Evolutionary conservation across 129 eudicot species (phyloP).

Genomic region (Helianthus tuberosus): DNA sequence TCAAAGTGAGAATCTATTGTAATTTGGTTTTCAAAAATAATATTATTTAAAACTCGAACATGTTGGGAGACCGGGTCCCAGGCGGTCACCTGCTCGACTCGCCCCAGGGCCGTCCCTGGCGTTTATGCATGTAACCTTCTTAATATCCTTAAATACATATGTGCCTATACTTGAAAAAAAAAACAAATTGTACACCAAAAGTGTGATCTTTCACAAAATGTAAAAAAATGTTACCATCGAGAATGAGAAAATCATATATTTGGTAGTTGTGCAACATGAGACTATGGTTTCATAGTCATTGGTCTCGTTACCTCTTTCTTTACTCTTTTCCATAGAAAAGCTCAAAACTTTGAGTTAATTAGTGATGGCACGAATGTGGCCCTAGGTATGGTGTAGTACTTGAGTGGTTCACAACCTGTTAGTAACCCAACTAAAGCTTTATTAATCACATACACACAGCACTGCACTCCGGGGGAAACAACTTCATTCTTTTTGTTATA

Average conservation of each 20-base stretch:
- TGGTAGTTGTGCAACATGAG: not conserved
- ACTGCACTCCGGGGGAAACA: constrained; percentile 5
- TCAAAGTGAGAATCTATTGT: too few species aligned
- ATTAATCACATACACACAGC: constrained; percentile 17
- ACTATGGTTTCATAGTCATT: not conserved
- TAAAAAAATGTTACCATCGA: not conserved
- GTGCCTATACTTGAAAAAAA: too few species aligned
- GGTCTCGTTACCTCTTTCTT: not conserved
- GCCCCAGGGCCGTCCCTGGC: too few species aligned
- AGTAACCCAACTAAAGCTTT: constrained; percentile 34
- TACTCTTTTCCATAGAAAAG: constrained; percentile 21
- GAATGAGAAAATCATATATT: not conserved
- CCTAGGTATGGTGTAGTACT: constrained; percentile 23
- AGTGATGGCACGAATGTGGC: constrained; percentile 30
- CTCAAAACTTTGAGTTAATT: constrained; percentile 20
- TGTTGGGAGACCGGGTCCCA: too few species aligned
- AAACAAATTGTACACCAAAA: not conserved
- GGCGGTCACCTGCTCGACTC: too few species aligned
- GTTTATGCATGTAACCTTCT: not conserved
- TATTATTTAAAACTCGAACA: too few species aligned
- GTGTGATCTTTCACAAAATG: not conserved
- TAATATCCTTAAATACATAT: not conserved
- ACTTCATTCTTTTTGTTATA: constrained; percentile 43
- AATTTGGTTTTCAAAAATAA: too few species aligned
- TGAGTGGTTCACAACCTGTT: constrained; percentile 54